Base-by-base conservation (phyloP, 140 eudicot species). In the Oenanthe javanica region DNA sequence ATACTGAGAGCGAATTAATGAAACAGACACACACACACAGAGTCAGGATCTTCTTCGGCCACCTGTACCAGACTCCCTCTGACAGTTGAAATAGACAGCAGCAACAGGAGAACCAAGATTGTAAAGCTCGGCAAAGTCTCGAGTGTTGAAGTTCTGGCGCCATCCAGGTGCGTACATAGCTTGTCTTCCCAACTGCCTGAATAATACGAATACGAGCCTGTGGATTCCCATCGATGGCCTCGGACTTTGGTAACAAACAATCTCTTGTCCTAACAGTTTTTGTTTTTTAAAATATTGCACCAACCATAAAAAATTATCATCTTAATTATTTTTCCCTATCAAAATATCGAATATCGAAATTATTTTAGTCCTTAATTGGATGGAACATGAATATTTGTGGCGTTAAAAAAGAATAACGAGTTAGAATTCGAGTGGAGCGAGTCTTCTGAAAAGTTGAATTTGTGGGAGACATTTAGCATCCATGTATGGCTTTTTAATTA, bases 71-170 rank as follows among this genome's bases (percentile, higher is more conserved):
- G 86, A 85, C 83, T 90, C 93, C 74, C 97, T 89, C 66, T 92
- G 97, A 79, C 93, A 92, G 55, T 92, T 92, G 57, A 82, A 92
- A 64, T 90, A 92, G 18, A 87, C 93, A 1, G 93, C 93, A 0
- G 97, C 96, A 18, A 92, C 97, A 0, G 97, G 97, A 9, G 87
- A 87, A 21, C 96, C 94, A 23, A 93, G 97, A 79, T 93, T 93
- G 81, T 93, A 93, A 4, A 89, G 87, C 77, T 93, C 93, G 0
- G 97, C 97, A 82, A 93, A 93, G 81, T 90, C 90, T 78, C 87
- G 84, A 0, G 91, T 90, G 85, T 89, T 93, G 88, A 93, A 93
- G 42, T 93, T 89, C 36, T 90, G 93, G 69, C 97, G 96, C 96
- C 96, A 90, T 1, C 92, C 93, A 0, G 96, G 97, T 12, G 97